Conservation (phyloP, 495 filamentous ascomycete species). For the Schizothecium vesticola region DNA sequence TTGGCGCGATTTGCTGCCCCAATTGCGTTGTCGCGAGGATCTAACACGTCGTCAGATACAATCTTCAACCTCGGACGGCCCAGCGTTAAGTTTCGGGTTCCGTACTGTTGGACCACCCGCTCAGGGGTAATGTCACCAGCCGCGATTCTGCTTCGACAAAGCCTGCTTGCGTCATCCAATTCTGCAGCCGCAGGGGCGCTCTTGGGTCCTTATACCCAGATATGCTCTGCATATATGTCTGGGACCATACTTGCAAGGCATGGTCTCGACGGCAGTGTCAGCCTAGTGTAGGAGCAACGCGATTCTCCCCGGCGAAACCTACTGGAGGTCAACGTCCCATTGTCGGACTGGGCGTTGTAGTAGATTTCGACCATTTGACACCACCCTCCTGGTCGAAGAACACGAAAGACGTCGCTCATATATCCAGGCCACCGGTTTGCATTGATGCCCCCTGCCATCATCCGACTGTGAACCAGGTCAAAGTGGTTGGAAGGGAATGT, state of each 20-base stretch:
- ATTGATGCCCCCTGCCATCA: slow-evolving; percentile 76
- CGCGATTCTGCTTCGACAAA: slow-evolving; percentile 64
- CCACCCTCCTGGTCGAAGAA: slow-evolving; percentile 65
- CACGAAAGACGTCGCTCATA: slow-evolving; percentile 63
- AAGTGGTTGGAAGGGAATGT: slow-evolving; percentile 73
- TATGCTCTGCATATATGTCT: slow-evolving; percentile 59
- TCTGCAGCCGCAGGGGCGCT: slow-evolving; percentile 57
- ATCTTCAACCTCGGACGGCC: slow-evolving; percentile 5
- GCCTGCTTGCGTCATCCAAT: slow-evolving; percentile 60
- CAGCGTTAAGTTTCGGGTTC: not conserved
- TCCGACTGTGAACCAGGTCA: slow-evolving; percentile 83
- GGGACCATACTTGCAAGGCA: slow-evolving; percentile 70
- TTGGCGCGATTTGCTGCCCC: slow-evolving; percentile 58
- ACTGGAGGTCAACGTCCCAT: slow-evolving; percentile 68
- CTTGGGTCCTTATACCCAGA: slow-evolving; percentile 66
- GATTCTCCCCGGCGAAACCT: slow-evolving; percentile 13
- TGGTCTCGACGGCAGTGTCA: slow-evolving; percentile 41
- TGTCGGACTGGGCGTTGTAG: slow-evolving; percentile 84
- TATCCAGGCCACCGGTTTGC: slow-evolving; percentile 71
- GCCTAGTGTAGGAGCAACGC: not conserved
- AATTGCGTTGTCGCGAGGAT: slow-evolving; percentile 55
- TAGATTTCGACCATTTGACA: slow-evolving; percentile 88
- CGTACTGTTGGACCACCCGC: slow-evolving; percentile 69
- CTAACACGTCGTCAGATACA: slow-evolving; percentile 34
- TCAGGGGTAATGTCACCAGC: slow-evolving; percentile 69